A percentile compares a stretch with the other conserved stretches of the same genome.
These are phyloP conservation scores for Golubevia pallescens DNA, from an alignment of 1,284 basidiomycete species.

Conservation along the genomic window DNA sequence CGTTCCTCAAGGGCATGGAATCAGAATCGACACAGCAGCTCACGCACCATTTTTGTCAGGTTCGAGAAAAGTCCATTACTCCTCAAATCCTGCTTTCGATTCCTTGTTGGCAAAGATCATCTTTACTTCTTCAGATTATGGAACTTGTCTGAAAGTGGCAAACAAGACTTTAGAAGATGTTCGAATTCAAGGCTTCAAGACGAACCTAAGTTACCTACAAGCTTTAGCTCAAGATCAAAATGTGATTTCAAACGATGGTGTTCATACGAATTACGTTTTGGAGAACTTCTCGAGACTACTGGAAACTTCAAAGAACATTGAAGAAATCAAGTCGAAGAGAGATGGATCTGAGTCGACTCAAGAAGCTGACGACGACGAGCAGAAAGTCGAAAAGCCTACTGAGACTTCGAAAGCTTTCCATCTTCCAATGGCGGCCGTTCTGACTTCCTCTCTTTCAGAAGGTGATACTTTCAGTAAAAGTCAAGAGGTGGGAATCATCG, in stretches of 20 bases:
- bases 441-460: neutral
- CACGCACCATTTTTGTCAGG: slow-evolving; percentile 20
- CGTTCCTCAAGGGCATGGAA: slow-evolving; percentile 18
- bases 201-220: slow-evolving; percentile 20
- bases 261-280: slow-evolving; percentile 10
- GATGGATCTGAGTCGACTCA: neutral
- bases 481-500: slow-evolving; percentile 6
- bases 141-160: slow-evolving; percentile 10
- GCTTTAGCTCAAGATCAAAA: slow-evolving; percentile 14
- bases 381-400: neutral
- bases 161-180: slow-evolving; percentile 14
- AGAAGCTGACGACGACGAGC: neutral
- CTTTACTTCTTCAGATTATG: slow-evolving; percentile 23
- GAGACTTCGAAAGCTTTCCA: neutral
- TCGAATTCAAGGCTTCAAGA: slow-evolving; percentile 19
- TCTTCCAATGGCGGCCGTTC: neutral
- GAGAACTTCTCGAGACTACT: slow-evolving; percentile 4
- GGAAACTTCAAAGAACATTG: neutral
- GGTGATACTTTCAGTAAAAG: slow-evolving; percentile 7
- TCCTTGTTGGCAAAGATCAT: slow-evolving; percentile 40
- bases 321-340: neutral
- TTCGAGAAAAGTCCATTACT: slow-evolving; percentile 1
- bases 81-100: slow-evolving; percentile 28
- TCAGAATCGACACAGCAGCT: slow-evolving; percentile 36
- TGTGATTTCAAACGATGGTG: slow-evolving; percentile 8